Percentiles rank a stretch among this genome's conserved stretches.
Conservation (phyloP, 1,284 basidiomycete genomes). For the Wolfiporia cocos region DNA sequence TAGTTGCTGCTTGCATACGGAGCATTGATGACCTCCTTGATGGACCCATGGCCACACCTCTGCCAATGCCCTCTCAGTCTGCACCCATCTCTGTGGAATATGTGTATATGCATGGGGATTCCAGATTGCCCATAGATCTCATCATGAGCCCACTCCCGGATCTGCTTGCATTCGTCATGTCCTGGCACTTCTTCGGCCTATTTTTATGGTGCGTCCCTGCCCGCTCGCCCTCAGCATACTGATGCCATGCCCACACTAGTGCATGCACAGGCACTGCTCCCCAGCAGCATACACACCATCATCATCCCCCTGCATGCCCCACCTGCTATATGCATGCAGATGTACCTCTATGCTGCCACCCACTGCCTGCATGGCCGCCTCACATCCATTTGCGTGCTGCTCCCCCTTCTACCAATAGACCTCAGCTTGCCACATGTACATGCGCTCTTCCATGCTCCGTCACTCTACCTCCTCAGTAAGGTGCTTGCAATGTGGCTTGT, state of each 20-base stretch:
- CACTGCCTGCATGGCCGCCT: constrained; percentile 14
- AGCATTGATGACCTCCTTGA: constrained; percentile 23
- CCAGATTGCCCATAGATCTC: constrained; percentile 2
- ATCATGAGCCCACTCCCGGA: constrained; percentile 36
- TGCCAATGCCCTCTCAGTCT: too few species aligned
- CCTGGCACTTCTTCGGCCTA: constrained; percentile 60
- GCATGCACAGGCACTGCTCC: constrained; percentile 47
- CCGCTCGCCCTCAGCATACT: background rate
- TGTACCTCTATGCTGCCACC: constrained; percentile 15
- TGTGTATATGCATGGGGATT: constrained; percentile 3
- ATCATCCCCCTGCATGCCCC: constrained; percentile 59
- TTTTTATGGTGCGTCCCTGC: constrained; percentile 48
- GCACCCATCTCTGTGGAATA: background rate
- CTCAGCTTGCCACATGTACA: constrained; percentile 54
- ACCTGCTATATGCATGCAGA: constrained; percentile 23
- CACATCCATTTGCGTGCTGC: constrained; percentile 19
- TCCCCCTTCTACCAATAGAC: constrained; percentile 48
- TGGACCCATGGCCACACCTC: constrained; percentile 7
- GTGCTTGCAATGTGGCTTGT: constrained; percentile 50
- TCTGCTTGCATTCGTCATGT: constrained; percentile 64
- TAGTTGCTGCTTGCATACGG: constrained; percentile 37
- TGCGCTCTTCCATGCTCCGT: constrained; percentile 51
- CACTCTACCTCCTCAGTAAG: constrained; percentile 51
- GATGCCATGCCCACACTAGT: background rate
- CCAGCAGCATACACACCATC: constrained; percentile 71